These are phyloP conservation scores for Penicillium canariense DNA, from an alignment of 495 filamentous ascomycete species.

Conservation along the genomic window DNA sequence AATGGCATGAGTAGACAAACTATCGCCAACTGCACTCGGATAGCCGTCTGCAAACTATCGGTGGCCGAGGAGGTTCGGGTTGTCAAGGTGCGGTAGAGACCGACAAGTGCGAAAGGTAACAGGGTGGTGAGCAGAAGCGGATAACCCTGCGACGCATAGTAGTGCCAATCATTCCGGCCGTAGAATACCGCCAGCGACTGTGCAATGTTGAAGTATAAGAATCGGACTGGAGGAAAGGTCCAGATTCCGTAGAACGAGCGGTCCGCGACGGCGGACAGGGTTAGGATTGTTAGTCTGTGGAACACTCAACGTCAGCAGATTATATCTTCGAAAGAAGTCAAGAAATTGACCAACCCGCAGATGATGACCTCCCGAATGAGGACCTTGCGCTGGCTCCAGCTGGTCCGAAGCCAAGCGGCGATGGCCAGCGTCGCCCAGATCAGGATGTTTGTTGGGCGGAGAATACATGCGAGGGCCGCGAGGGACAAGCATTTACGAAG, in stretches of 20 bases:
- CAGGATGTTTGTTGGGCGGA: slow-evolving; percentile 86
- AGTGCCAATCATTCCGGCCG: slow-evolving; percentile 87
- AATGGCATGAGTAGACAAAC: slow-evolving; percentile 58
- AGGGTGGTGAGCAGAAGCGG: slow-evolving; percentile 84
- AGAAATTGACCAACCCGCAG: slow-evolving; percentile 57
- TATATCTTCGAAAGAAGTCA: not conserved
- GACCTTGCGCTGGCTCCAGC: slow-evolving; percentile 43
- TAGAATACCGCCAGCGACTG: slow-evolving; percentile 89
- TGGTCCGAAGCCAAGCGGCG: slow-evolving; percentile 43
- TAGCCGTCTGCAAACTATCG: slow-evolving; percentile 30
- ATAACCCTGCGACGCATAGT: slow-evolving; percentile 87
- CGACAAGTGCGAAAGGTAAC: slow-evolving; percentile 69
- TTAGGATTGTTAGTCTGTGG: slow-evolving; percentile 53
- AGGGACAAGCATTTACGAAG: slow-evolving; percentile 68
- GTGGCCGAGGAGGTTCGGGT: slow-evolving; percentile 28
- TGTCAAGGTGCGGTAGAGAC: slow-evolving; percentile 55
- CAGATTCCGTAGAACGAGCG: slow-evolving; percentile 79
- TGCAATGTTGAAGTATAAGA: slow-evolving; percentile 88
- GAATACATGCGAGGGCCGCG: slow-evolving; percentile 78
- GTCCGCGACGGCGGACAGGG: slow-evolving; percentile 66
- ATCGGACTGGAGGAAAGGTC: slow-evolving; percentile 87
- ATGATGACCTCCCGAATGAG: slow-evolving; percentile 60
- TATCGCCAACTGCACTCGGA: slow-evolving; percentile 58
- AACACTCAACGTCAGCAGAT: slow-evolving; percentile 10
- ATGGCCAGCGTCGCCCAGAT: slow-evolving; percentile 69